Evolutionary conservation across 805 yeast genomes (phyloP).

Genomic region (Pachysolen tannophilus): DNA sequence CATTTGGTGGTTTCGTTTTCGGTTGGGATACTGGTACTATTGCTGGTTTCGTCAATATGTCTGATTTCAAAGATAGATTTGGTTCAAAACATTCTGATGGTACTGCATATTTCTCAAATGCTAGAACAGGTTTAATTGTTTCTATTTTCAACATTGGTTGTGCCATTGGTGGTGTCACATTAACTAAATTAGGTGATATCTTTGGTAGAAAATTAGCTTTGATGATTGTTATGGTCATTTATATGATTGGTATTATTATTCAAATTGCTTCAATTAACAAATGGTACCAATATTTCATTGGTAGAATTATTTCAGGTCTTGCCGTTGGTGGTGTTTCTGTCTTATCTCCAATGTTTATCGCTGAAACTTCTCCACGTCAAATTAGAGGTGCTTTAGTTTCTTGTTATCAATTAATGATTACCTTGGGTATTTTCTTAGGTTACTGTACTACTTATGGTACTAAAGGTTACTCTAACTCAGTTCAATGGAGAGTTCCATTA

Average conservation of each 20-base stretch:
- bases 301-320: slow-evolving; percentile 50
- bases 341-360: slow-evolving; percentile 49
- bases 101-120: slow-evolving; percentile 35
- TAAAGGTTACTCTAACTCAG: slow-evolving; percentile 38
- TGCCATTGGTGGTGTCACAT: slow-evolving; percentile 61
- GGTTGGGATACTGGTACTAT: slow-evolving; percentile 79
- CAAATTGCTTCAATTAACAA: slow-evolving; percentile 45
- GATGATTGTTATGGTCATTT: slow-evolving; percentile 43
- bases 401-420: slow-evolving; percentile 61
- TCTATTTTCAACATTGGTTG: slow-evolving; percentile 68
- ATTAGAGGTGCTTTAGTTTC: slow-evolving; percentile 67
- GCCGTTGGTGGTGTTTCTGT: slow-evolving; percentile 50
- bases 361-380: slow-evolving; percentile 64
- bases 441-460: slow-evolving; percentile 63
- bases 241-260: slow-evolving; percentile 52
- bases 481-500: slow-evolving; percentile 65
- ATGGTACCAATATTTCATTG: slow-evolving; percentile 62
- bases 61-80: slow-evolving; percentile 44
- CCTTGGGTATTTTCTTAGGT: slow-evolving; percentile 66
- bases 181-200: slow-evolving; percentile 50
- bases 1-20: slow-evolving; percentile 71
- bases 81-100: slow-evolving; percentile 39
- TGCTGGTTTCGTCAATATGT: slow-evolving; percentile 62
- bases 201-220: slow-evolving; percentile 55
- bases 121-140: slow-evolving; percentile 54